Evolutionary conservation across 1,139 yeast genomes (phyloP), one percentile per base, ranked within the genome.

Genomic region (Hyphopichia khmerensis): DNA sequence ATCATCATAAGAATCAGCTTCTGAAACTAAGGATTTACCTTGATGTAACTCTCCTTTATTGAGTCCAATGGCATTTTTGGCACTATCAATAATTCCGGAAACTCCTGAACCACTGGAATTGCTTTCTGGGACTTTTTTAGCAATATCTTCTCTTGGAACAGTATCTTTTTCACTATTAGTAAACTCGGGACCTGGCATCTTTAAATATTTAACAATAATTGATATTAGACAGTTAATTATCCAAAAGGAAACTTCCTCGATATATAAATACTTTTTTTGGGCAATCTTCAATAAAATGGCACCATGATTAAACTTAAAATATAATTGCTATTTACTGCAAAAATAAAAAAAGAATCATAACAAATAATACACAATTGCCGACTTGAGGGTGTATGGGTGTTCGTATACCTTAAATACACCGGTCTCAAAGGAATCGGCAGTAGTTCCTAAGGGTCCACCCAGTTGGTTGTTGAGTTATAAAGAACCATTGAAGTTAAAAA

Each of bases 111-210:
- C 8, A 15, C 17, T 30, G 16, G 33, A n/a, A 5, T n/a, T 5
- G 24, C 8, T 13, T 26, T 26, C 29, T 3, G 29, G 29, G n/a
- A 9, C n/a, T 26, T 26, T 26, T 30, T 30, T n/a, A 10, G 33
- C 33, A 14, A 30, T n/a, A 14, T 30, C 33, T 30, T 30, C 33
- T 30, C 33, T 30, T 30, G 33, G 33, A 14, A 30, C 33, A 15
- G 33, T 30, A 30, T 30, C 33, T 15, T 30, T 30, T 30, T 30
- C 18, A 14, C 33, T 30, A 30, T 30, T 10, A 14, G 33, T 30
- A 14, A n/a, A 4, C n/a, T 30, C 18, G 3, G 33, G 33, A 6
- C 18, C 33, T 8, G 33, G n/a, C 33, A 30, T 30, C 5, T 11
- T 27, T 27, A 4, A 7, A 7, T 10, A 7, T 27, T 27, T 27